Conservation (phyloP, 169 alveolate species). For the Plasmodium sp. region DNA sequence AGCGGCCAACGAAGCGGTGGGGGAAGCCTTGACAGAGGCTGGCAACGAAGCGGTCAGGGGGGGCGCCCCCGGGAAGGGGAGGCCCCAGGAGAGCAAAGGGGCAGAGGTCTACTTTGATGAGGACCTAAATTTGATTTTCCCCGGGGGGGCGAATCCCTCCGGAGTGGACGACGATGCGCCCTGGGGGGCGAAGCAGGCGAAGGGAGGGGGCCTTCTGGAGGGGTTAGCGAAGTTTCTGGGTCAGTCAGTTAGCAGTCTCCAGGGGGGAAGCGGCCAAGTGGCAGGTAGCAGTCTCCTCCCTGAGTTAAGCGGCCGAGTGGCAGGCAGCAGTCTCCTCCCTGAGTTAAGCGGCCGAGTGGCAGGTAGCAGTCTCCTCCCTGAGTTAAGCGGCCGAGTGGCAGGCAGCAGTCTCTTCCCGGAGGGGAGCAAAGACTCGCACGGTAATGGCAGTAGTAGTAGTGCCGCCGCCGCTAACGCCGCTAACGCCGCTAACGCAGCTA, state of each 20-base stretch:
- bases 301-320: too few relatives aligned
- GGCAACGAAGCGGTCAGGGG: neutral
- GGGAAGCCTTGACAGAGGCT: neutral
- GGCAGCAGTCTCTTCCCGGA: neutral
- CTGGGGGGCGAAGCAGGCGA: neutral
- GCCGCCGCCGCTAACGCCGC: too few relatives aligned
- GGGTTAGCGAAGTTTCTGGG: neutral
- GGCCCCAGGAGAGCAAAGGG: neutral
- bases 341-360: neutral
- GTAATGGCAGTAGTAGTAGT: neutral
- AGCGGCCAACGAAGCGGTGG: neutral
- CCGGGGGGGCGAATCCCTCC: slow-evolving; percentile 9
- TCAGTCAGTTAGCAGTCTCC: neutral
- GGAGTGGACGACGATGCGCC: neutral
- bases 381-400: too few relatives aligned
- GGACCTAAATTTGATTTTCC: slow-evolving; percentile 12
- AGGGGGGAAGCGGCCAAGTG: neutral
- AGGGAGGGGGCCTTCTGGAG: neutral
- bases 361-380: neutral
- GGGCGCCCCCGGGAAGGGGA: neutral
- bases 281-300: neutral
- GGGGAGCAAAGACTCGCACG: neutral
- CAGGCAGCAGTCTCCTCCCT: neutral
- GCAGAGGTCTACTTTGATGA: slow-evolving; percentile 15
- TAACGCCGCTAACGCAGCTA: too few relatives aligned